Conservation (phyloP, 2,329 filamentous ascomycete species). For the Pseudodiploospora longispora region DNA sequence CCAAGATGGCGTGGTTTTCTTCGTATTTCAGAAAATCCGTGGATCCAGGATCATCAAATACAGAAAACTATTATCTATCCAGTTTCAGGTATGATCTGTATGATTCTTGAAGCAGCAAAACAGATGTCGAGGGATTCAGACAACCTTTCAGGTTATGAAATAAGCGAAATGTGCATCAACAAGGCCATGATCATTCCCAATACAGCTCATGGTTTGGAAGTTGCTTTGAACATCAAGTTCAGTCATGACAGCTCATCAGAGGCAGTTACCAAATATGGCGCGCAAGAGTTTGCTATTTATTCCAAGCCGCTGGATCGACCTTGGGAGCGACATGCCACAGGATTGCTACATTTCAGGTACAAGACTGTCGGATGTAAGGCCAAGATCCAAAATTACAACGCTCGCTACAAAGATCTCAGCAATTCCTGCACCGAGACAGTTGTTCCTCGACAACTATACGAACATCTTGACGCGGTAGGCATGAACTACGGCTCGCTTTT, state of each 20-base stretch:
- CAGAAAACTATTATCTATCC: constrained; percentile 44
- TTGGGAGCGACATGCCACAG: constrained; percentile 37
- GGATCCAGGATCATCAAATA: constrained; percentile 44
- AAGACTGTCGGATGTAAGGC: constrained; percentile 12
- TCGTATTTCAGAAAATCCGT: constrained; percentile 40
- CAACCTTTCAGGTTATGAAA: constrained; percentile 29
- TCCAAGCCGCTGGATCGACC: constrained; percentile 32
- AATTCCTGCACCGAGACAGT: constrained; percentile 24
- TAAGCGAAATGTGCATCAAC: constrained; percentile 37
- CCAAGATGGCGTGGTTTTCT: constrained; percentile 43
- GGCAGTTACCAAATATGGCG: neutral
- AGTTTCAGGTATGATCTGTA: constrained; percentile 40
- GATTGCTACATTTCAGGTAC: constrained; percentile 21
- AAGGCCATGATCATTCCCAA: constrained; percentile 44
- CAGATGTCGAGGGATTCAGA: constrained; percentile 26
- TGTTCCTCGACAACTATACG: constrained; percentile 40
- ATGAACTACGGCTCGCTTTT: constrained; percentile 45
- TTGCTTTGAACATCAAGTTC: constrained; percentile 36
- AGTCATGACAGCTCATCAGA: constrained; percentile 4
- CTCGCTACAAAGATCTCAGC: constrained; percentile 16
- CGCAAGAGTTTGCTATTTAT: constrained; percentile 34
- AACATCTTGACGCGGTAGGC: constrained; percentile 40
- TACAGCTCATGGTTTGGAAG: constrained; percentile 40
- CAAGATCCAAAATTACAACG: constrained; percentile 14
- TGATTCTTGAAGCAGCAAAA: constrained; percentile 39